Evolutionary conservation across 83 land plant genomes (phyloP).

Genomic region (Picea abies): DNA sequence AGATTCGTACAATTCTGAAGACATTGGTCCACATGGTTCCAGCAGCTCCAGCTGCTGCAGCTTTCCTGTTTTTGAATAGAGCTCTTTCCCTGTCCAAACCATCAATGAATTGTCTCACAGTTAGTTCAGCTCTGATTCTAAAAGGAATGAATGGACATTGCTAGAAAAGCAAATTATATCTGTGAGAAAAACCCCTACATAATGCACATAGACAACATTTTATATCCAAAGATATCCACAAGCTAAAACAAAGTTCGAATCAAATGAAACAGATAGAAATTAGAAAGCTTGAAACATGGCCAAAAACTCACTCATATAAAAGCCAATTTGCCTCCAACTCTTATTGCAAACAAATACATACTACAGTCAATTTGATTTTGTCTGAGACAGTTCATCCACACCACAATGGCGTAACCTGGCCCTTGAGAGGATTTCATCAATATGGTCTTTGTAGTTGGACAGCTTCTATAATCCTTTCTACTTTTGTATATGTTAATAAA

Average conservation of each 20-base stretch:
- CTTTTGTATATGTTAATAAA: no score
- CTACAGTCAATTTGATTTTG: not conserved
- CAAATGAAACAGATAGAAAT: not conserved
- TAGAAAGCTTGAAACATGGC: no score
- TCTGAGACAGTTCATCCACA: not conserved
- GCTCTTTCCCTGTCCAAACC: not conserved
- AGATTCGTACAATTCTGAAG: conserved; percentile 8
- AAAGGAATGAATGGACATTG: not conserved
- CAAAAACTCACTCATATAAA: not conserved
- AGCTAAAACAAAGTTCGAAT: not conserved
- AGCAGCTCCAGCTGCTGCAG: conserved; percentile 9
- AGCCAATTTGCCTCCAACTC: not conserved
- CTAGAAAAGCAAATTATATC: not conserved
- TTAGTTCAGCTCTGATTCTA: not conserved
- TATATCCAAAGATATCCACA: not conserved
- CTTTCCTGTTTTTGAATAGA: not conserved
- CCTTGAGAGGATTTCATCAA: no score
- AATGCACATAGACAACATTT: not conserved
- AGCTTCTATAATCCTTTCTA: no score
- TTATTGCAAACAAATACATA: not conserved
- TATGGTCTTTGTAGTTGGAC: no score
- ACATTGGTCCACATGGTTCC: conserved; percentile 16
- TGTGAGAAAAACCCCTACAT: not conserved
- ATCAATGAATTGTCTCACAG: not conserved
- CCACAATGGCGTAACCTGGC: no score